These are phyloP conservation scores for Karstenula rhodostoma DNA, from an alignment of 2,329 filamentous ascomycete genomes.

Conservation along the genomic window DNA sequence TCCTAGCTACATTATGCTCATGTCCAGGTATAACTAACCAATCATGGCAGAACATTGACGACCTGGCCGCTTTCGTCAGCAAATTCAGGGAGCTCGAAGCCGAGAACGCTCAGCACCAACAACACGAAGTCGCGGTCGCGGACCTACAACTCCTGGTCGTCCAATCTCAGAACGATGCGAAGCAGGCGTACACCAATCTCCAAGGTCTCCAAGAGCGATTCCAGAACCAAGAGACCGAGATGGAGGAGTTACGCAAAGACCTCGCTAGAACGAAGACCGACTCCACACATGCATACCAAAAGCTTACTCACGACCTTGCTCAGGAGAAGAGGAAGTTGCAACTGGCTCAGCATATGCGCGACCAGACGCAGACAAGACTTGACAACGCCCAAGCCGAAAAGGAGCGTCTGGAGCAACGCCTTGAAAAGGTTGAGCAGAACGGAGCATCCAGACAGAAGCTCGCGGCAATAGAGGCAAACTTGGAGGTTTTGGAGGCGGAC, in stretches of 20 bases:
- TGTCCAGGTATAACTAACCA: not conserved
- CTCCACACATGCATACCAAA: not conserved
- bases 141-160: not conserved
- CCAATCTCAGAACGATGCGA: not conserved
- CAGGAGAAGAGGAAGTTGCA: not conserved
- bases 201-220: not conserved
- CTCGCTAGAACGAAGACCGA: not conserved
- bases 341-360: not conserved
- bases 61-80: not conserved
- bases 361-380: not conserved
- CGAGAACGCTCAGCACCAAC: not conserved
- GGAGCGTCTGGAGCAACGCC: not conserved
- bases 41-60: not conserved
- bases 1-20: not conserved
- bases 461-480: not conserved
- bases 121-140: not conserved
- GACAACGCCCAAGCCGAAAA: not conserved
- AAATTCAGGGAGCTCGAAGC: slow-evolving; percentile 5
- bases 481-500: not conserved
- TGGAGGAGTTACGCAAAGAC: not conserved
- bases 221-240: not conserved
- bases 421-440: not conserved
- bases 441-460: not conserved
- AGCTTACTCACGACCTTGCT: not conserved
- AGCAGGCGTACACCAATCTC: not conserved